Base-by-base conservation (phyloP, 306 rosid genomes). In the Cucumis cinereus region DNA sequence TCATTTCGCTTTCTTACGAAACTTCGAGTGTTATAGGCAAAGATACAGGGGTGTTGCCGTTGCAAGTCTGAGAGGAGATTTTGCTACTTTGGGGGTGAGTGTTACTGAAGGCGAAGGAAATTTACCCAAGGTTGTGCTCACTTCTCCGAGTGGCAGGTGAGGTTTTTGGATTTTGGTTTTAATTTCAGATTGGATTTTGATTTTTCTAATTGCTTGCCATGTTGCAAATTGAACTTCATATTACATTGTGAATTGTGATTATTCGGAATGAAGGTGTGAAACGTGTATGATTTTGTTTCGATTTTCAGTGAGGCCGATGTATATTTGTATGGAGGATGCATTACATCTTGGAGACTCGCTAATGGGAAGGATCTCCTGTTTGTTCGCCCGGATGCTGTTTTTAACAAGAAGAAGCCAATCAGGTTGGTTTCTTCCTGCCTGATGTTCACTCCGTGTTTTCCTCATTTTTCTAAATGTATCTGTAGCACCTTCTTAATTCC, bases 381-480 rank as follows among this genome's bases (percentile, higher is more conserved):
- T 49, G 95, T 94, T 75, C 88, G 98, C 41, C 98, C 98, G 19
- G 98, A 94, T 58, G 98, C 93, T 54, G 90, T 94, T 71, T 94
- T 94, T 20, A 87, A 88, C 73, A 82, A 85, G 91, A 90, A 90
- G 80, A 94, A 94, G 76, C 96, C 98, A 13, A 90, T 94, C 88
- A 93, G 98, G 98, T 93, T 83, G 98, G 98, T 93, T 83, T 81
- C 50, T 26, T 75, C 8, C 57, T 55, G 20, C 52, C 13, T 14
- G 57, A 16, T 15, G 60, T 57, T 67, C 19, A 30, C 56, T 36
- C 26, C 1, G 49, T 13, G 17, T 35, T 52, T 72, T 43, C 15
- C 26, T 49, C 62, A 15, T 33, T 75, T 33, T 60, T 64, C 78
- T 76, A 33, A 20, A 40, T 53, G 28, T 53, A 62, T 35, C 53